phyloP scores from a whole-genome alignment of 768 basidiomycete genomes.

The Panellus pusillus region DNA sequence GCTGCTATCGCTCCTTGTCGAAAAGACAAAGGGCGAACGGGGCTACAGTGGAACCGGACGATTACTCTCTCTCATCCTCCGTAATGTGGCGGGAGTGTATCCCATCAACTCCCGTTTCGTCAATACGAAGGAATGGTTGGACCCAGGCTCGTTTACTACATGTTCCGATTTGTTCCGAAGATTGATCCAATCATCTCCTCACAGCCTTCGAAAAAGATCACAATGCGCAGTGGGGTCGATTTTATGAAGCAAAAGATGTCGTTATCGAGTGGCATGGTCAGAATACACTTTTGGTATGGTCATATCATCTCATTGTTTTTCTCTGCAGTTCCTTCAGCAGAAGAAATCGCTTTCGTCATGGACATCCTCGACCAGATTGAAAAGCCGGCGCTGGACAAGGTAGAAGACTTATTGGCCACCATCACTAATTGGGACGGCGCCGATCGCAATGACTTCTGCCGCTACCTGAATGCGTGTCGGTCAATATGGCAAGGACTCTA shows the following conservation, averaged over 20 bases:
- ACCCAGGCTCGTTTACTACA: slow-evolving; percentile 52
- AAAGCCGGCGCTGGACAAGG: slow-evolving; percentile 61
- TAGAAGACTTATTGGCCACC: slow-evolving; percentile 61
- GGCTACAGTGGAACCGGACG: slow-evolving; percentile 82
- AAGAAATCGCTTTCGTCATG: slow-evolving; percentile 78
- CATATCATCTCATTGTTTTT: not conserved
- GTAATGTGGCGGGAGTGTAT: slow-evolving; percentile 74
- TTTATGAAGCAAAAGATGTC: slow-evolving; percentile 78
- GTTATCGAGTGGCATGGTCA: slow-evolving; percentile 86
- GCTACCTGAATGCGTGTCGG: slow-evolving; percentile 69
- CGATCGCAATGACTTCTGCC: slow-evolving; percentile 81
- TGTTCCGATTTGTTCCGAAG: not conserved
- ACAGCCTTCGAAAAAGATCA: slow-evolving; percentile 65
- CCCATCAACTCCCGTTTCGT: slow-evolving; percentile 47
- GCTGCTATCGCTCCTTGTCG: slow-evolving; percentile 64
- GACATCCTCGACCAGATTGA: slow-evolving; percentile 74
- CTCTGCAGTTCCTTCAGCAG: slow-evolving; percentile 52
- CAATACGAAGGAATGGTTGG: slow-evolving; percentile 78
- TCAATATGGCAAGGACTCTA: slow-evolving; percentile 49
- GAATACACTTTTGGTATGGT: slow-evolving; percentile 15
- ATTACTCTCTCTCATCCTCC: slow-evolving; percentile 71
- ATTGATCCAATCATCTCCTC: slow-evolving; percentile 18
- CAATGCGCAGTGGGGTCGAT: slow-evolving; percentile 74
- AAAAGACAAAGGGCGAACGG: slow-evolving; percentile 84
- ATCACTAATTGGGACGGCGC: slow-evolving; percentile 62